Base-by-base conservation (phyloP, 2,329 filamentous ascomycete genomes). In the Calonectria multiphialidica region DNA sequence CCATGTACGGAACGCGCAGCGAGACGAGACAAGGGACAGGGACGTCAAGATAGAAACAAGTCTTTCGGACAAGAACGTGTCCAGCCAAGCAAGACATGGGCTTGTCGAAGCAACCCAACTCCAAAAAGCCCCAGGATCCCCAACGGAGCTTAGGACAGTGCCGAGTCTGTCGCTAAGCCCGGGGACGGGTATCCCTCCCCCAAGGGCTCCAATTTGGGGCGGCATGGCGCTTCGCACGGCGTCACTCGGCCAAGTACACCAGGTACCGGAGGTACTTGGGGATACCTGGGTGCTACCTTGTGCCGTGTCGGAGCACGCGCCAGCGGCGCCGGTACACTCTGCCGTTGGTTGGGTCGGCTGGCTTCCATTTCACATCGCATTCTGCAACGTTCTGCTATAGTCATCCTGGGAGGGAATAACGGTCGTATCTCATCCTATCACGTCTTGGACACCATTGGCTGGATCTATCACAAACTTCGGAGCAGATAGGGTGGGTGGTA, bases 191-290 rank as follows among this genome's bases (percentile, higher is more conserved):
- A 33, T 47, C 40, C 66, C 61, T 30, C 62, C 57, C 61, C 63
- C 47, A 50, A 64, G 18, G 61, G 64, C 66, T 63, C 72, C 65
- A 72, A 65, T 63, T 74, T 71, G 68, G 72, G 71, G 77, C 76
- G 77, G 77, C 77, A 77, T 78, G 77, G 77, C 77, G 77, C 77
- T 79, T 79, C 77, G 55, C 68, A 77, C 74, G 70, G 77, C 75
- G 77, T 78, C 75, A 77, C 75, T 75, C 57, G 70, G 63, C 71
- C 67, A 67, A 37, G 70, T 74, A 68, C 63, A 40, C n/a, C 45
- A 76, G 67, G 74, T 77, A 78, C 75, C 65, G 64, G 15, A 12
- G 47, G 71, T 59, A 62, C 57, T 30, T 59, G 49, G 8, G 57
- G 70, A 72, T 72, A 70, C 62, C 28, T 55, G 44, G 30, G 57